Evolutionary conservation across 164 flowering plant genomes (phyloP), one percentile per base, ranked within the genome.

Genomic region (Buxus sempervirens): DNA sequence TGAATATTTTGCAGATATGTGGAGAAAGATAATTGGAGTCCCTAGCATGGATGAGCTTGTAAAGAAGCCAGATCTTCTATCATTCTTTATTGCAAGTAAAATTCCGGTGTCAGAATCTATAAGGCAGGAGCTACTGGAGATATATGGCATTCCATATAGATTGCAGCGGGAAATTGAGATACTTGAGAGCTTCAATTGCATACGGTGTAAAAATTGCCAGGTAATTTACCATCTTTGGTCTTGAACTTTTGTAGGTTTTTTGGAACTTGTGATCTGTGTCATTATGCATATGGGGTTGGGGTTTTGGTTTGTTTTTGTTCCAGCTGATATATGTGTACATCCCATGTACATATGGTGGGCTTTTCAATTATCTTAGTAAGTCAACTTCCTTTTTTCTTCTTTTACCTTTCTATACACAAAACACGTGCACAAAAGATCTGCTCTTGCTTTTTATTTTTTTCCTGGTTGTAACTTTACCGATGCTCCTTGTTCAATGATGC

Each of bases 101-200:
- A 85, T 90, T 72, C 98, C 99, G 26, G 83, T 89, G 21, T 90
- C 99, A 67, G 97, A 80, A 65, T 84, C 90, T 60, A 76, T 73
- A 51, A 87, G 90, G 76, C 99, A 95, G 75, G 97, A 90, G 69
- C 90, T 95, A 70, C 71, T 95, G 72, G 99, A 90, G 71, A 87
- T 95, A 54, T 88, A 92, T 82, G 98, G 97, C 54, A 77, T 86
- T 73, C 82, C 94, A 56, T 88, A 95, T 75, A 82, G 99, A 76
- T 71, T 95, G 73, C 96, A 85, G 10, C 82, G 89, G 63, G 99
- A 92, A 78, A 92, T 95, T 69, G 84, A 92, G 72, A 77, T 95
- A 58, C 93, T 95, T n/a, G 90, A 88, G 78, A 72, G 82, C 72
- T 84, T 88, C 76, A 93, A 90, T 78, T 81, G 80, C 68, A 70